These are phyloP conservation scores for Monilinia aucupariae DNA, from an alignment of 2,329 filamentous ascomycete species.

Conservation along the genomic window DNA sequence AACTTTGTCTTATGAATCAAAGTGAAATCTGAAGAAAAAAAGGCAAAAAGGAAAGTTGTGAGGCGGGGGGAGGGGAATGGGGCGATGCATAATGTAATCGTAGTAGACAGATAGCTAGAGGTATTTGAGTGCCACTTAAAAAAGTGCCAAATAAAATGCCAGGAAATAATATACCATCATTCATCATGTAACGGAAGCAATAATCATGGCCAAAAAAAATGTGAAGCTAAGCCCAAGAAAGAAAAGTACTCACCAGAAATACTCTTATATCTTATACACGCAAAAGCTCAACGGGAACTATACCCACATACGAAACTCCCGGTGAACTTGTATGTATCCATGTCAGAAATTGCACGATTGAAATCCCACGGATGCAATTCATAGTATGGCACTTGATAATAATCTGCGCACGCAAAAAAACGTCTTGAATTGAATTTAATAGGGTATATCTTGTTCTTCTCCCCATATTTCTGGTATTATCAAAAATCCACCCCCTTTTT, in stretches of 20 bases:
- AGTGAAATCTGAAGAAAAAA: no score
- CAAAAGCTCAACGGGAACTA: neutral
- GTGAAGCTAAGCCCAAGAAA: no score
- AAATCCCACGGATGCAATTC: neutral
- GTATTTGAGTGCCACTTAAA: neutral
- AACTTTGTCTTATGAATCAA: no score
- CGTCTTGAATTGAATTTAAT: neutral
- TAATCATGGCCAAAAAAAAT: no score
- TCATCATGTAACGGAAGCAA: no score
- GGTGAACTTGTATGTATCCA: no score
- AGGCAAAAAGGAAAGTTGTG: no score
- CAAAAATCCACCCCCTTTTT: neutral
- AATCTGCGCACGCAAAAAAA: neutral
- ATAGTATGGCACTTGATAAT: neutral
- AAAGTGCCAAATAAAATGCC: neutral
- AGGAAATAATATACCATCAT: neutral
- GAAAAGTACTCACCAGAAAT: neutral
- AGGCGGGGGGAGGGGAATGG: no score
- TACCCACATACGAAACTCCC: neutral
- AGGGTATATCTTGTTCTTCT: constrained; percentile 11
- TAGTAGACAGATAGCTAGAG: neutral
- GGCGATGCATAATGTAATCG: no score
- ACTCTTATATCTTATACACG: neutral
- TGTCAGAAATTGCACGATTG: neutral
- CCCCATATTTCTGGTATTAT: neutral